Evolutionary conservation across 768 basidiomycete genomes (phyloP).

Genomic region (Lentinula sp.): DNA sequence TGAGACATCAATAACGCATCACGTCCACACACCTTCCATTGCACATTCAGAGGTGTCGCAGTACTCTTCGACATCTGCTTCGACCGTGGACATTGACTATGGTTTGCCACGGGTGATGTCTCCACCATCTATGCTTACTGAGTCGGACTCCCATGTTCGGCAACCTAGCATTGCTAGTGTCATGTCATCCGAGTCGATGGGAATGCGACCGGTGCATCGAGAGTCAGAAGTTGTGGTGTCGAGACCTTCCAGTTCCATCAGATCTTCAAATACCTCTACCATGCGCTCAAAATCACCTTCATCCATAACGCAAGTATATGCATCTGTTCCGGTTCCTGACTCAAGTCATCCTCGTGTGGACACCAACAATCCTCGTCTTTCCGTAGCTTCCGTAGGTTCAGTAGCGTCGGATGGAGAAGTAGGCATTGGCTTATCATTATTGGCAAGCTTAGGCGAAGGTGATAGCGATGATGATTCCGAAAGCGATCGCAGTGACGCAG

Average conservation of each 20-base stretch:
- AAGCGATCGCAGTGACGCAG: not conserved
- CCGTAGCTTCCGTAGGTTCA: slow-evolving; percentile 28
- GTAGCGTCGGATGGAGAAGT: slow-evolving; percentile 51
- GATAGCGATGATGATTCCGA: slow-evolving; percentile 12
- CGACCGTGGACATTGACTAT: not conserved
- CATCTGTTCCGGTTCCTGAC: not conserved
- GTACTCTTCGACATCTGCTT: not conserved
- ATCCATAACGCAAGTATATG: not conserved
- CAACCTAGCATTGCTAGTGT: not conserved
- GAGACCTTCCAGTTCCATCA: not conserved
- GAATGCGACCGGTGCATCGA: not conserved
- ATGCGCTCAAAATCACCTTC: not conserved
- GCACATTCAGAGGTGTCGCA: not conserved
- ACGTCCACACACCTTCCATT: not conserved
- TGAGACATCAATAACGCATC: not conserved
- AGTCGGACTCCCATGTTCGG: not conserved
- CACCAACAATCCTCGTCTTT: not conserved
- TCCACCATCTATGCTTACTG: slow-evolving; percentile 3
- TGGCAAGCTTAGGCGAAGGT: slow-evolving; percentile 20
- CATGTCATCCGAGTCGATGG: not conserved
- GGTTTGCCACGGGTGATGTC: slow-evolving; percentile 2
- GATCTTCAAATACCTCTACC: not conserved
- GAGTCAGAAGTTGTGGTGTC: not conserved
- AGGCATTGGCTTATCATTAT: slow-evolving; percentile 64
- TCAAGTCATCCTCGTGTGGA: not conserved